Conservation (phyloP, 441 rosid species). For the Oxalis stricta region DNA sequence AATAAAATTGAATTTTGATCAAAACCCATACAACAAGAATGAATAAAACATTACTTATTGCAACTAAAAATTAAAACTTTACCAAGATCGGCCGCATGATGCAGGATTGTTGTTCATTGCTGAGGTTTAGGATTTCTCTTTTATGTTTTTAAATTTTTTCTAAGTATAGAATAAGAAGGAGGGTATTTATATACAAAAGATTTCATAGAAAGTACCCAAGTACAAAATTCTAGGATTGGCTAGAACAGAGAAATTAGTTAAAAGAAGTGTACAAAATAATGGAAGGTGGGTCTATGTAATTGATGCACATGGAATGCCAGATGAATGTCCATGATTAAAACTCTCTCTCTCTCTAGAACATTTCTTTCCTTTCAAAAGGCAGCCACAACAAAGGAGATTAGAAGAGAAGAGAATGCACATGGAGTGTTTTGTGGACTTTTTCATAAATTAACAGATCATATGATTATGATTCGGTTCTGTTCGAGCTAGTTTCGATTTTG, state of each 20-base stretch:
- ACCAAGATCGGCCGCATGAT: slow-evolving; percentile 51
- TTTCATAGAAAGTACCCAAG: background rate
- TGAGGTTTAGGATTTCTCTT: slow-evolving; percentile 6
- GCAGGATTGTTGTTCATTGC: slow-evolving; percentile 36
- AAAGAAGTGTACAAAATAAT: slow-evolving; percentile 29
- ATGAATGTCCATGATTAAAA: slow-evolving; percentile 39
- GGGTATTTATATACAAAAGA: background rate
- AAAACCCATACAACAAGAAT: background rate
- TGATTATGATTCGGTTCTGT: too few relatives aligned
- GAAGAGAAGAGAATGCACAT: slow-evolving; percentile 40
- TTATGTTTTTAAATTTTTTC: too few relatives aligned
- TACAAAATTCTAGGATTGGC: slow-evolving; percentile 1
- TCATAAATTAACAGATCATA: too few relatives aligned
- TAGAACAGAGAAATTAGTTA: background rate
- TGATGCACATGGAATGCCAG: slow-evolving; percentile 61
- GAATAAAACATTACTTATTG: background rate
- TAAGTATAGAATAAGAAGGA: background rate
- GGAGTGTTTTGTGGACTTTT: slow-evolving; percentile 28
- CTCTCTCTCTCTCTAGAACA: slow-evolving; percentile 16
- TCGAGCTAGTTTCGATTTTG: too few relatives aligned
- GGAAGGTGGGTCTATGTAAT: slow-evolving; percentile 30
- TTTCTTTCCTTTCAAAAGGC: slow-evolving; percentile 24
- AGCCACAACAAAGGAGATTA: slow-evolving; percentile 14
- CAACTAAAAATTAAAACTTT: too few relatives aligned
- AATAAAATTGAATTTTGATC: background rate